These are phyloP conservation scores for Coemansia sp. DNA, from an alignment of 192 early-diverging fungal genomes.

Conservation along the genomic window DNA sequence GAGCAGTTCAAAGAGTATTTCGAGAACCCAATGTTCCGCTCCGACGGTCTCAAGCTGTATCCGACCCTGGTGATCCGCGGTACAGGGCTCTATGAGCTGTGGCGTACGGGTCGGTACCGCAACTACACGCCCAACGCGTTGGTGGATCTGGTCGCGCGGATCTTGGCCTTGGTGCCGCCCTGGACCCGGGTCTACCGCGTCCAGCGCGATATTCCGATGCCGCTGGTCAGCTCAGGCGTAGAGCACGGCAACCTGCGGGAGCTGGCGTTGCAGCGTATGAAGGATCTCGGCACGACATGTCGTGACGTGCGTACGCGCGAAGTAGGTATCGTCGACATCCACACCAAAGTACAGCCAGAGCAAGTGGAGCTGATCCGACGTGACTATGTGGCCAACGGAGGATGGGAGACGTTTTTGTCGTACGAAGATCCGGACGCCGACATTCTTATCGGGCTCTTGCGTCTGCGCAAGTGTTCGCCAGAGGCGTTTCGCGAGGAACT, in stretches of 20 bases:
- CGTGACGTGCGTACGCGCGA: constrained; percentile 97
- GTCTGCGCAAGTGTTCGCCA: constrained; percentile 89
- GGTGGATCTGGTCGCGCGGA: constrained; percentile 91
- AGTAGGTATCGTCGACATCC: constrained; percentile 98
- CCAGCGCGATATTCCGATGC: constrained; percentile 99
- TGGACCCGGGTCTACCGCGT: constrained; percentile 99
- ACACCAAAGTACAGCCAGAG: constrained; percentile 90
- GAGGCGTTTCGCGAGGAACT: constrained; percentile 91
- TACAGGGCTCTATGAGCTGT: constrained; percentile 97
- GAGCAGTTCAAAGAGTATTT: constrained; percentile 98
- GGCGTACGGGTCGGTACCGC: constrained; percentile 96
- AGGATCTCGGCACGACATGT: constrained; percentile 92
- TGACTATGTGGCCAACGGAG: constrained; percentile 97
- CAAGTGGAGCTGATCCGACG: constrained; percentile 93
- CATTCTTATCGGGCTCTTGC: constrained; percentile 91
- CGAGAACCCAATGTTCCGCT: constrained; percentile 98
- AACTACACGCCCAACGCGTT: constrained; percentile 97
- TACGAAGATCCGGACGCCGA: constrained; percentile 98
- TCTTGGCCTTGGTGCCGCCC: constrained; percentile 94
- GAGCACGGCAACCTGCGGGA: constrained; percentile 98
- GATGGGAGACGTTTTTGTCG: constrained; percentile 99
- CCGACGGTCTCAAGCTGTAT: constrained; percentile 97
- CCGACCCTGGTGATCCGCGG: constrained; percentile 99
- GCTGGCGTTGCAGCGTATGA: constrained; percentile 92
- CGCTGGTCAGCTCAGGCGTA: constrained; percentile 95